Base-by-base conservation (phyloP, 2,329 filamentous ascomycete genomes). In the Aspergillus brunneoviolaceus region DNA sequence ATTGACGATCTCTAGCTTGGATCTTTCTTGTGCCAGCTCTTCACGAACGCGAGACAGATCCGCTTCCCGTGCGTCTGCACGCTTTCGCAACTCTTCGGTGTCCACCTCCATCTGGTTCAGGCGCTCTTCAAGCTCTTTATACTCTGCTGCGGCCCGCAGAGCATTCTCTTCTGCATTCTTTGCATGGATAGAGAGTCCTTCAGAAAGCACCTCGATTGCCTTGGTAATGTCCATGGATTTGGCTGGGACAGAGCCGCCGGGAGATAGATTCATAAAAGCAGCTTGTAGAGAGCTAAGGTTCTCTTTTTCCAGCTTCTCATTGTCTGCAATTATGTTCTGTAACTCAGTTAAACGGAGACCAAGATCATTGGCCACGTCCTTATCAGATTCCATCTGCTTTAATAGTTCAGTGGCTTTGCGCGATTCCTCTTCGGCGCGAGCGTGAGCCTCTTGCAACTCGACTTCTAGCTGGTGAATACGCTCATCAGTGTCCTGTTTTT, bases 401-500 rank as follows among this genome's bases (percentile, higher is more conserved):
- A 88, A 82, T 11, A 89, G 76, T n/a, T 76, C 76, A 39, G 61
- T 66, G 5, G 65, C 67, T 56, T 66, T 74, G 45, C 67, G 69
- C 25, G 72, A 58, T 55, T 84, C 84, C 39, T 79, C 81, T 16
- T 75, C 70, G 31, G 80, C 77, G 51, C 79, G 77, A 45, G 73
- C 73, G 51, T 80, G 81, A 21, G 89, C 74, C 53, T 82, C 84
- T 58, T 91, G 86, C 16, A 96, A 77, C 67, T 96, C 90, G 16
- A 84, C 80, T 68, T 92, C 85, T 1, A 96, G 82, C 9, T 82
- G 80, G 50, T 86, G 86, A 33, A 92, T 80, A 60, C 83, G 87
- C 51, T 89, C 85, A 63, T 94, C 89, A 49, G 88, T 83, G 2
- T 84, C 84, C 4, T 85, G 86, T 69, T 88, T 90, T 69, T 95